These are phyloP conservation scores for Auxenochlorella protothecoides DNA, from an alignment of 139 green algal species.

Conservation along the genomic window DNA sequence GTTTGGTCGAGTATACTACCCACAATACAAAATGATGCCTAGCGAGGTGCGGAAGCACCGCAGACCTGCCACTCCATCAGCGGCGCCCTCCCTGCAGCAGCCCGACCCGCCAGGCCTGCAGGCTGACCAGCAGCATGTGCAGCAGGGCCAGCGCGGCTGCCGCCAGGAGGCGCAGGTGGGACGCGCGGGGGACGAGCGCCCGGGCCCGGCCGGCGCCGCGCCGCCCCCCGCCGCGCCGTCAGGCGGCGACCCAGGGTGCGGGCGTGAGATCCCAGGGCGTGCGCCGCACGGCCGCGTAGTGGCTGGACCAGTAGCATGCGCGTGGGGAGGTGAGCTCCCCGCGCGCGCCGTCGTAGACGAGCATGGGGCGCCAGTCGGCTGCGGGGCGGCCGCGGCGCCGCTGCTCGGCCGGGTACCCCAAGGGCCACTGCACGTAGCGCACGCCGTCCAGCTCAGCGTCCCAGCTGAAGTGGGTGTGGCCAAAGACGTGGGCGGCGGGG, in stretches of 20 bases:
- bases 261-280: constrained; percentile 10
- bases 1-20: too few relatives aligned
- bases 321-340: constrained; percentile 7
- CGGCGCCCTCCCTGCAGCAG: too few relatives aligned
- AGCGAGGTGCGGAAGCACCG: too few relatives aligned
- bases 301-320: constrained; percentile 25
- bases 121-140: too few relatives aligned
- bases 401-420: constrained; percentile 38
- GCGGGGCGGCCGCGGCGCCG: constrained; percentile 2
- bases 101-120: too few relatives aligned
- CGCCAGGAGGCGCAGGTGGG: too few relatives aligned
- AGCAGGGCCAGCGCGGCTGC: too few relatives aligned
- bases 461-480: constrained; percentile 65
- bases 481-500: constrained; percentile 49
- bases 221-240: not conserved
- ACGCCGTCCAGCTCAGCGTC: constrained; percentile 34
- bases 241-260: constrained; percentile 25
- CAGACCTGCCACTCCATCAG: too few relatives aligned
- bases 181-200: too few relatives aligned
- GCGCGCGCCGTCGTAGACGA: constrained; percentile 24
- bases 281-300: constrained; percentile 8
- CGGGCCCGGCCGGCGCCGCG: too few relatives aligned
- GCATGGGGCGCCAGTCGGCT: constrained; percentile 24
- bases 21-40: too few relatives aligned
- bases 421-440: constrained; percentile 42